Conservation (phyloP, 140 eudicot species). For the Stevia rebaudiana region DNA sequence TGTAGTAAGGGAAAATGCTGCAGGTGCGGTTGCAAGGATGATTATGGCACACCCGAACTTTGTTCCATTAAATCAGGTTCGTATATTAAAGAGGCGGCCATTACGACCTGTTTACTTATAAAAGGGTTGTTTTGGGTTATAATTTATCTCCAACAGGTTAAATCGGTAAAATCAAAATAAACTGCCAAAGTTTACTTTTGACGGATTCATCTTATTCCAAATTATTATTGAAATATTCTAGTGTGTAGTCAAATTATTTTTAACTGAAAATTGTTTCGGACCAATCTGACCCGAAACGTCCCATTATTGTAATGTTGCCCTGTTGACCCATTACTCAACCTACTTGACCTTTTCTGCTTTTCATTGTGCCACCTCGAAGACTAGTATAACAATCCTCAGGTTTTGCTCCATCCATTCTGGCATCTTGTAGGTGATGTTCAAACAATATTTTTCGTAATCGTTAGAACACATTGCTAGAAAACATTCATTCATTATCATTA, state of each 20-base stretch:
- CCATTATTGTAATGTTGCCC: neutral
- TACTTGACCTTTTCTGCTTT: neutral
- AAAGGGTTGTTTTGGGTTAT: neutral
- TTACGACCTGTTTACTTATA: neutral
- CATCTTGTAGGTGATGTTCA: too few species aligned
- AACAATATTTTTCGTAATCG: too few species aligned
- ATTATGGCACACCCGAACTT: conserved; percentile 70
- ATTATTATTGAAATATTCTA: neutral
- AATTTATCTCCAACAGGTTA: neutral
- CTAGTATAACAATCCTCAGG: conserved; percentile 19
- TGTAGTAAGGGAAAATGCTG: conserved; percentile 92
- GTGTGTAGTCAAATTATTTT: neutral
- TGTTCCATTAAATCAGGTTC: conserved; percentile 73
- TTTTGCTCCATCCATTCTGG: neutral
- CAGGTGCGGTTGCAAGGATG: conserved; percentile 95
- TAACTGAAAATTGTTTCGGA: neutral
- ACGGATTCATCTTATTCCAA: neutral
- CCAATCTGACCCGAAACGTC: neutral
- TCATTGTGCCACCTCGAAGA: neutral
- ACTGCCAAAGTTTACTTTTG: neutral
- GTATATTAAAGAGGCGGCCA: neutral
- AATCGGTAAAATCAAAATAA: neutral
- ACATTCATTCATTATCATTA: too few species aligned
- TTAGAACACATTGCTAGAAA: too few species aligned
- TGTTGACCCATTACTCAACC: neutral